Evolutionary conservation across 305 asterid species (phyloP), one percentile per base, ranked within the genome.

Genomic region (Fraxinus greggii): DNA sequence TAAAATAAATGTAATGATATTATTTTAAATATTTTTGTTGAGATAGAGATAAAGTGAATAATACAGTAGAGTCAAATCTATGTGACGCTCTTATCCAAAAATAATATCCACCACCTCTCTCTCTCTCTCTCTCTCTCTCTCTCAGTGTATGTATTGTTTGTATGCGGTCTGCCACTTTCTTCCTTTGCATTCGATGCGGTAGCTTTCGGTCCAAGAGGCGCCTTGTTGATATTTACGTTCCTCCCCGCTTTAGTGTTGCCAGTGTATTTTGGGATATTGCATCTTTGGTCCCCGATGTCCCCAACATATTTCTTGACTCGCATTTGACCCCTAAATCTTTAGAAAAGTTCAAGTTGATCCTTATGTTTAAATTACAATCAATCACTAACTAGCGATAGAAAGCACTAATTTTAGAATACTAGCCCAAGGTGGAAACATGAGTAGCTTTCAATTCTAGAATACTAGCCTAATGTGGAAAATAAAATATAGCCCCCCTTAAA

Each of bases 41-140:
- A 35, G 75, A 69, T 69, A 69, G 29, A 69, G 40, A 69, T 28
- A 69, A 69, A 69, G 40, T 15, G 9, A 28, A 29, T 69, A 28
- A 56, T 35, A 0, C 29, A 19, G 70, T 29, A 12, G 38, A 69
- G 75, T 69, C 75, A 29, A 69, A 69, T 29, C 6, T 26, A 24
- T 10, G 73, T 65, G 35, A 65, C 35, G 73, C 73, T 31, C 75
- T 69, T 69, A 69, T 69, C 75, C 75, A 69, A 29, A 51, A 69
- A 26, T 65, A 26, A 24, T 24, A 9, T 7, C 10, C 10, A 7
- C 35, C 35, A 32, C 35, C 35, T 3, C n/a, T 7, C 45, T 1
- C 12, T 2, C 13, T 1, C 24, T 17, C 63, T 54, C 26, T 61
- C 42, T 8, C 42, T 38, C 13, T 9, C 48, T 17, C 59, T 15